Evolutionary conservation across 257 asterid genomes (phyloP).

Genomic region (Gentiana straminea): DNA sequence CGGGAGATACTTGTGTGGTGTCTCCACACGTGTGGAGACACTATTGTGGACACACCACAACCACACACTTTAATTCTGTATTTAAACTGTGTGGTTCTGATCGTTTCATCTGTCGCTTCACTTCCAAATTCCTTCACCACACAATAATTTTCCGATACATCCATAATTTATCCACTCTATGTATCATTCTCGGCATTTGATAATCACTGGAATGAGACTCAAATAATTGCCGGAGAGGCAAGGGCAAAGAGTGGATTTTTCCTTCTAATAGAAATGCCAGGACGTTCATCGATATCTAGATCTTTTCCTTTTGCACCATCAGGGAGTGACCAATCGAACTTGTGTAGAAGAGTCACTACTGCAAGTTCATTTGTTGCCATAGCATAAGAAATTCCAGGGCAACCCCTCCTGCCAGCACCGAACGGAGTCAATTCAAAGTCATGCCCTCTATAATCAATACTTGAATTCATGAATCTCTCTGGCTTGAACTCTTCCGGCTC

Average conservation of each 20-base stretch:
- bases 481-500: constrained; percentile 14
- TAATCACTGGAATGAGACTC: not conserved
- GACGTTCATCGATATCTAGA: constrained; percentile 32
- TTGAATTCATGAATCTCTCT: constrained; percentile 13
- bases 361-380: constrained; percentile 19
- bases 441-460: constrained; percentile 23
- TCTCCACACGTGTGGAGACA: no score
- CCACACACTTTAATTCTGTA: no score
- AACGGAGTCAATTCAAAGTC: constrained; percentile 38
- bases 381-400: constrained; percentile 27
- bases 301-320: constrained; percentile 11
- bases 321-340: constrained; percentile 22
- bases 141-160: no score
- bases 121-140: no score
- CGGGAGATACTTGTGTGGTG: no score
- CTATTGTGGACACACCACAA: no score
- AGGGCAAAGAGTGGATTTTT: constrained; percentile 24
- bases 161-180: no score
- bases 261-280: constrained; percentile 18
- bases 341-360: constrained; percentile 28
- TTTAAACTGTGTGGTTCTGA: no score
- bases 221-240: constrained; percentile 7
- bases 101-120: no score
- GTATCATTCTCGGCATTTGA: not conserved
- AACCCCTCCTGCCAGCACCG: constrained; percentile 40